Percentiles rank a stretch among this genome's conserved stretches.
Conservation (phyloP, 257 asterid species). For the Solanum okadae region DNA sequence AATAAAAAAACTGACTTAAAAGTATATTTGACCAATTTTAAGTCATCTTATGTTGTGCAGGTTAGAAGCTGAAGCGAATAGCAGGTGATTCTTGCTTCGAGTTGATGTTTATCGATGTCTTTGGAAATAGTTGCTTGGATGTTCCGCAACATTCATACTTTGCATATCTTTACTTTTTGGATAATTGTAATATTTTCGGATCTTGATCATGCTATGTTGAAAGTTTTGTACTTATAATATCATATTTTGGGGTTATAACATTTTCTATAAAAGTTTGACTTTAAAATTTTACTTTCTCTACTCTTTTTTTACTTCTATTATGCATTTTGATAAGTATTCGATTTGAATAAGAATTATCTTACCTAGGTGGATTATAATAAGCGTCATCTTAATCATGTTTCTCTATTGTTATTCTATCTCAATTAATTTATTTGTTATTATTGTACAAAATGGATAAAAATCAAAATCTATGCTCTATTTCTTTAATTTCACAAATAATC, state of each 20-base stretch:
- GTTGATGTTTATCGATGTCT: background rate
- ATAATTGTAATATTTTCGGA: background rate
- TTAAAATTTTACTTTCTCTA: background rate
- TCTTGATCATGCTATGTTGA: background rate
- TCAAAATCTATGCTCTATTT: background rate
- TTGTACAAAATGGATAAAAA: background rate
- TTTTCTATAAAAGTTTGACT: background rate
- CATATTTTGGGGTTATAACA: background rate
- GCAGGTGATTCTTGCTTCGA: background rate
- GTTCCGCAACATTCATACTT: background rate
- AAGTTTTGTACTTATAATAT: background rate
- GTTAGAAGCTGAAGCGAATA: background rate
- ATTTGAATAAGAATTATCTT: background rate
- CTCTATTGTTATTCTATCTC: background rate
- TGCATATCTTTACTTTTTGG: background rate
- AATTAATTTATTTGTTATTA: background rate
- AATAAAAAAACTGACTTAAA: too few species aligned
- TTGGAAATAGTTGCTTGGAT: background rate
- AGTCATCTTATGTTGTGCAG: background rate
- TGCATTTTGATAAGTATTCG: background rate
- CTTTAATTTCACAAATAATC: background rate
- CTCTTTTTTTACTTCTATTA: background rate
- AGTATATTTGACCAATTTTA: background rate
- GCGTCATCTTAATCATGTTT: background rate
- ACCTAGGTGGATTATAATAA: background rate